Evolutionary conservation across 768 basidiomycete species (phyloP).

Genomic region (Leccinum aurantiacum): DNA sequence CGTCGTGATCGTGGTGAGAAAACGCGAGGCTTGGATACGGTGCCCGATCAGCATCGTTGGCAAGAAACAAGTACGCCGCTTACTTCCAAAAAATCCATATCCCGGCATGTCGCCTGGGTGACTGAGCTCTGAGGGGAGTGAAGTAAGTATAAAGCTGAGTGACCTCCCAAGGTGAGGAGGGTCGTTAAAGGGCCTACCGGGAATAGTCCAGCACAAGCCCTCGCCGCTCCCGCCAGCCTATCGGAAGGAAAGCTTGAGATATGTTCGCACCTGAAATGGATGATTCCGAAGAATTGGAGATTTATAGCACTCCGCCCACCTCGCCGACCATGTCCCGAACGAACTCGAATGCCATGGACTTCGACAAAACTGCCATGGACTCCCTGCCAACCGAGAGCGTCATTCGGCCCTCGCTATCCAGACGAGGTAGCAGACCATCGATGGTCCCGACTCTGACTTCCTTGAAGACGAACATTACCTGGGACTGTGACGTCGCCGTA

Average conservation of each 20-base stretch:
- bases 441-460: conserved; percentile 20
- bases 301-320: conserved; percentile 45
- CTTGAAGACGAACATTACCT: conserved; percentile 37
- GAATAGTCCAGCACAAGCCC: conserved; percentile 4
- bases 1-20: conserved; percentile 21
- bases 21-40: conserved; percentile 19
- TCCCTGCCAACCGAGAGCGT: conserved; percentile 11
- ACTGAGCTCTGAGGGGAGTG: conserved; percentile 14
- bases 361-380: conserved; percentile 11
- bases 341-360: conserved; percentile 14
- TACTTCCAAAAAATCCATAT: conserved; percentile 10
- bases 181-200: conserved; percentile 7
- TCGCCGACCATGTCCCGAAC: conserved; percentile 35
- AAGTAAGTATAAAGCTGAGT: conserved; percentile 27
- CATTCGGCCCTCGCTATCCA: conserved; percentile 41
- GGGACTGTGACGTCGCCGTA: conserved; percentile 34
- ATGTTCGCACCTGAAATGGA: conserved; percentile 38
- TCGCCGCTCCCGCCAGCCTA: conserved; percentile 12
- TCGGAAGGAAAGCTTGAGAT: conserved; percentile 12
- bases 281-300: conserved; percentile 22
- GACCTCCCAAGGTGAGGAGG: not conserved
- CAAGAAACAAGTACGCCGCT: conserved; percentile 16
- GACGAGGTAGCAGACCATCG: conserved; percentile 34
- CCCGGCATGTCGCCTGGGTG: conserved; percentile 27
- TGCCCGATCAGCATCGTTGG: conserved; percentile 22